Evolutionary conservation across 2,329 filamentous ascomycete species (phyloP).

Genomic region (Chaetomium sp.): DNA sequence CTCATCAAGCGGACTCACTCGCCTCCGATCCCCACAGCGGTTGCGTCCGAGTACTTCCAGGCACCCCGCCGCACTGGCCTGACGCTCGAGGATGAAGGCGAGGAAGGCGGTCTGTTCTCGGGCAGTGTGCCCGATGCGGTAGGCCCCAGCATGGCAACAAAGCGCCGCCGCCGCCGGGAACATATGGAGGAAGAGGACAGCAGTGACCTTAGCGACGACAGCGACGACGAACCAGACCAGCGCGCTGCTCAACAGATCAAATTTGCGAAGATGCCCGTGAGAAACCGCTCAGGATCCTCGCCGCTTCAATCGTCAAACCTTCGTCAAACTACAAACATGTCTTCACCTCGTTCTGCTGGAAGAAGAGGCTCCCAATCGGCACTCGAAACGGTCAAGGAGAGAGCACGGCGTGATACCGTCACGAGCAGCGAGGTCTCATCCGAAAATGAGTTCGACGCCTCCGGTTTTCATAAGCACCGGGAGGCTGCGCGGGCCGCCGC

Average conservation of each 20-base stretch:
- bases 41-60: constrained; percentile 83
- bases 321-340: constrained; percentile 54
- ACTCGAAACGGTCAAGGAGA: constrained; percentile 69
- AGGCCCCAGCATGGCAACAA: constrained; percentile 66
- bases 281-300: constrained; percentile 83
- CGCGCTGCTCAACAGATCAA: constrained; percentile 86
- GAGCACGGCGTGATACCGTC: constrained; percentile 71
- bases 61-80: constrained; percentile 64
- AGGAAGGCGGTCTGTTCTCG: constrained; percentile 72
- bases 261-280: constrained; percentile 92
- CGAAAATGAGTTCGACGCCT: constrained; percentile 74
- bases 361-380: constrained; percentile 72
- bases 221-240: constrained; percentile 74
- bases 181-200: constrained; percentile 84
- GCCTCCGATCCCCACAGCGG: constrained; percentile 79
- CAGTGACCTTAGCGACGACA: constrained; percentile 82
- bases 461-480: constrained; percentile 64
- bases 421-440: constrained; percentile 84
- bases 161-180: constrained; percentile 67
- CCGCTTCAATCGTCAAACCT: constrained; percentile 71
- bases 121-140: constrained; percentile 68
- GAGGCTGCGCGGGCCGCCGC: constrained; percentile 63
- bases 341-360: constrained; percentile 52
- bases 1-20: constrained; percentile 83
- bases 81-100: constrained; percentile 69